phyloP scores from a whole-genome alignment of 2,329 filamentous ascomycete genomes.

The Diaporthe citrichinensis region DNA sequence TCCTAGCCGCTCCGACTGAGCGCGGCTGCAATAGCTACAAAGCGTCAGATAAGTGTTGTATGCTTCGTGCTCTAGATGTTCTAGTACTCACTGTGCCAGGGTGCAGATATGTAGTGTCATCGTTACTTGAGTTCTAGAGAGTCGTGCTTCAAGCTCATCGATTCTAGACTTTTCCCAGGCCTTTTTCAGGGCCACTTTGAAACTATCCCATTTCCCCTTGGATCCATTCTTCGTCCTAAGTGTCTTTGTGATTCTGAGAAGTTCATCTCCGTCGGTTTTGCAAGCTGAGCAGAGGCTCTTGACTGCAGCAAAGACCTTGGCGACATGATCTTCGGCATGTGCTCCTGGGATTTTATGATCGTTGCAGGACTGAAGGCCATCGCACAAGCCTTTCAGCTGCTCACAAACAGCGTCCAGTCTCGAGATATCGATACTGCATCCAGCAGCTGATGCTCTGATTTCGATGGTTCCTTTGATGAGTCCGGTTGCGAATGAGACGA shows the following conservation, averaged over 20 bases:
- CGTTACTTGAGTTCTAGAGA: neutral
- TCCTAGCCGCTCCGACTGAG: neutral
- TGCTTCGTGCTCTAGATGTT: rapidly evolving
- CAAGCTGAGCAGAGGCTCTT: neutral
- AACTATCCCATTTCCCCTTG: neutral
- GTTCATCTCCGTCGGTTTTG: neutral
- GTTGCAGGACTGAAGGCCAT: neutral
- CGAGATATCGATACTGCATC: neutral
- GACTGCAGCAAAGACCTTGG: neutral
- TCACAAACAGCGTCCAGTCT: neutral
- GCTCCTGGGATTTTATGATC: neutral
- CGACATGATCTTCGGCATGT: neutral
- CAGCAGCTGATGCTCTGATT: neutral
- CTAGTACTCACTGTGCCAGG: neutral
- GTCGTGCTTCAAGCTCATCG: neutral
- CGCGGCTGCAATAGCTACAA: neutral
- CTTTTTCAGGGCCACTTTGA: neutral
- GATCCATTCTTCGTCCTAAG: neutral
- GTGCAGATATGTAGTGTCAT: neutral
- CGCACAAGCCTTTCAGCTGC: neutral
- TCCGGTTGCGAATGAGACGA: neutral
- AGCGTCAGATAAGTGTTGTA: neutral
- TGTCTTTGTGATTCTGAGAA: neutral
- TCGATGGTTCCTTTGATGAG: neutral
- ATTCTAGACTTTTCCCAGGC: neutral